Evolutionary conservation across 2,329 filamentous ascomycete genomes (phyloP).

Genomic region (Aspergillus ustus): DNA sequence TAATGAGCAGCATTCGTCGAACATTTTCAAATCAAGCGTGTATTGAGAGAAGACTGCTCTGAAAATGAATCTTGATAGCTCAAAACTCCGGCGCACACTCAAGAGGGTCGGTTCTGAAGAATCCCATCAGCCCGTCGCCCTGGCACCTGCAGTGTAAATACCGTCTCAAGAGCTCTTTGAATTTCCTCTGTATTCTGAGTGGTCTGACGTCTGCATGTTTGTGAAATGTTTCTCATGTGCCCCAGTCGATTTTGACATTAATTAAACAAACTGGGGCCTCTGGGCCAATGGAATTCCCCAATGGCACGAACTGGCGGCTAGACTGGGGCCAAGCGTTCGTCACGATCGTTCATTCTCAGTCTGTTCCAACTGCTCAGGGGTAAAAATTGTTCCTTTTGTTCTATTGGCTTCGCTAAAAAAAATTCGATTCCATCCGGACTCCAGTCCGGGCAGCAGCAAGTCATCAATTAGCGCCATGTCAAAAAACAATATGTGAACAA

Average conservation of each 20-base stretch:
- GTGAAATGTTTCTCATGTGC: background rate
- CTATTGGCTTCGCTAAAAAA: constrained; percentile 1
- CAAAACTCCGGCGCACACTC: too few relatives aligned
- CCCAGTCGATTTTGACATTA: constrained; percentile 3
- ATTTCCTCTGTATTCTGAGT: background rate
- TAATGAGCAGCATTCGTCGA: background rate
- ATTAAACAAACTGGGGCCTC: constrained; percentile 9
- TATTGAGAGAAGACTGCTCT: background rate
- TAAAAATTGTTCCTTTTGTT: background rate
- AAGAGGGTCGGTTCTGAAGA: too few relatives aligned
- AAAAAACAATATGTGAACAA: background rate
- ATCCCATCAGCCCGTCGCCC: too few relatives aligned
- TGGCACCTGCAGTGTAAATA: too few relatives aligned
- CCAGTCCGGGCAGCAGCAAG: background rate
- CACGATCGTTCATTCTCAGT: constrained; percentile 7
- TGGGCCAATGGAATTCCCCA: constrained; percentile 20
- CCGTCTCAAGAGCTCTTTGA: background rate
- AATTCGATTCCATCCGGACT: background rate
- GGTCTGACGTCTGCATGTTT: constrained; percentile 1
- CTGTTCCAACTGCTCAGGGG: constrained; percentile 8
- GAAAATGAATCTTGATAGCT: background rate
- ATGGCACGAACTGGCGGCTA: constrained; percentile 21
- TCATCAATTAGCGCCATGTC: background rate
- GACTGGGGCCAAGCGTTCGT: constrained; percentile 20
- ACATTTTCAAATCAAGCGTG: background rate